Percentiles rank a stretch among this genome's conserved stretches.
phyloP scores from a whole-genome alignment of 2,329 filamentous ascomycete species.

The Ramularia endophylla region DNA sequence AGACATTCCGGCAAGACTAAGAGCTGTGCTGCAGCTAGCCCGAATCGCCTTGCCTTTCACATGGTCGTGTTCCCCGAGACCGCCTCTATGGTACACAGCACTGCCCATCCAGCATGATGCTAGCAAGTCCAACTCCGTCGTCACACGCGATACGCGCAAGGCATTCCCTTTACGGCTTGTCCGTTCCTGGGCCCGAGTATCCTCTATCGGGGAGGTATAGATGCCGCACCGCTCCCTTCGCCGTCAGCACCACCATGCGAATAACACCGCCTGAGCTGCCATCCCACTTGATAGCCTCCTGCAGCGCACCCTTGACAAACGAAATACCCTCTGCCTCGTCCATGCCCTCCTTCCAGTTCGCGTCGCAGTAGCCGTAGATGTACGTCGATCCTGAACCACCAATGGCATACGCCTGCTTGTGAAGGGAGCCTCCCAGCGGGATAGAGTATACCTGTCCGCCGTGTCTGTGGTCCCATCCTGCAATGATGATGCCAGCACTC shows the following conservation, averaged over 20 bases:
- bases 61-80: no score
- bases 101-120: no score
- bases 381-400: slow-evolving; percentile 97
- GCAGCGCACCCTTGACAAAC: slow-evolving; percentile 86
- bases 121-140: neutral
- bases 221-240: slow-evolving; percentile 83
- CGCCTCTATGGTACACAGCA: no score
- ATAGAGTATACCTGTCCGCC: slow-evolving; percentile 98
- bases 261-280: slow-evolving; percentile 98
- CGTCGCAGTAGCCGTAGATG: slow-evolving; percentile 98
- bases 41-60: no score
- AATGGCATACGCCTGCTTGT: slow-evolving; percentile 95
- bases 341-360: slow-evolving; percentile 94
- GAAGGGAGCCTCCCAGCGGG: slow-evolving; percentile 88
- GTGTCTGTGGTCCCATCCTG: slow-evolving; percentile 92
- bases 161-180: slow-evolving; percentile 21
- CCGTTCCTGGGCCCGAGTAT: slow-evolving; percentile 67
- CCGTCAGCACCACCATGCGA: slow-evolving; percentile 92
- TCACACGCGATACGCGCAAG: neutral
- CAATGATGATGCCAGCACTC: slow-evolving; percentile 94
- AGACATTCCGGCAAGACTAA: no score
- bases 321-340: slow-evolving; percentile 81
- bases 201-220: slow-evolving; percentile 90
- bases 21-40: no score
- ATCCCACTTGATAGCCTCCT: slow-evolving; percentile 99